These are phyloP conservation scores for Dendrobium officinale DNA, from an alignment of 106 monocot genomes.

Conservation along the genomic window DNA sequence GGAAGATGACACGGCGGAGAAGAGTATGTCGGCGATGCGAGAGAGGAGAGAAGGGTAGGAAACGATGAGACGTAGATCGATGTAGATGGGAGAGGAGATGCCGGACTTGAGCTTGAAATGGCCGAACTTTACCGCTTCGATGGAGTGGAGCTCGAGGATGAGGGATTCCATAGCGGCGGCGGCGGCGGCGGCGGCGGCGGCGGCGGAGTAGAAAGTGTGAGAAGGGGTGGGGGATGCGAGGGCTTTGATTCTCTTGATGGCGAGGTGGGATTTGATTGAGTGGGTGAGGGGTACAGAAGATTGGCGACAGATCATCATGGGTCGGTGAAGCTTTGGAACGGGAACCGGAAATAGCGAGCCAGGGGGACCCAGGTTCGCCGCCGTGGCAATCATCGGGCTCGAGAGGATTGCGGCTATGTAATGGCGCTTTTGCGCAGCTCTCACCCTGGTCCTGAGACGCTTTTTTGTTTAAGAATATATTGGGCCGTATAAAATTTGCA, in stretches of 20 bases:
- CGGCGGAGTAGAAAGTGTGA: background rate
- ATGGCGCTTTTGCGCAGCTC: background rate
- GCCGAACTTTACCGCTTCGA: constrained; percentile 84
- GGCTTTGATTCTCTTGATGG: background rate
- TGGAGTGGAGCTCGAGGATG: constrained; percentile 64
- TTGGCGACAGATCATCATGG: background rate
- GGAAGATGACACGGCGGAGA: constrained; percentile 28
- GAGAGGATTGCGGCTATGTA: background rate
- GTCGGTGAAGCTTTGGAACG: background rate
- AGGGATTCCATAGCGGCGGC: constrained; percentile 37
- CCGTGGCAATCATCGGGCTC: background rate
- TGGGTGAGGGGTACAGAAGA: background rate
- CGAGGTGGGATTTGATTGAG: background rate
- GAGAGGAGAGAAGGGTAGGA: constrained; percentile 56
- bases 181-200: no score
- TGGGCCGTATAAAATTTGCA: no score
- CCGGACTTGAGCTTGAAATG: constrained; percentile 90
- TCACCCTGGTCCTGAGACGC: background rate
- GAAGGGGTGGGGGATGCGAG: background rate
- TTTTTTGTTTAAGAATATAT: no score
- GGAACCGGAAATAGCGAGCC: background rate
- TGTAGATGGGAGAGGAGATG: constrained; percentile 90
- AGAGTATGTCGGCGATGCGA: constrained; percentile 31
- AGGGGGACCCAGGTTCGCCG: background rate
- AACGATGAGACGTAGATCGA: constrained; percentile 89